These are phyloP conservation scores for Ophiosphaerella herpotricha DNA, from an alignment of 2,329 filamentous ascomycete genomes.

Conservation along the genomic window DNA sequence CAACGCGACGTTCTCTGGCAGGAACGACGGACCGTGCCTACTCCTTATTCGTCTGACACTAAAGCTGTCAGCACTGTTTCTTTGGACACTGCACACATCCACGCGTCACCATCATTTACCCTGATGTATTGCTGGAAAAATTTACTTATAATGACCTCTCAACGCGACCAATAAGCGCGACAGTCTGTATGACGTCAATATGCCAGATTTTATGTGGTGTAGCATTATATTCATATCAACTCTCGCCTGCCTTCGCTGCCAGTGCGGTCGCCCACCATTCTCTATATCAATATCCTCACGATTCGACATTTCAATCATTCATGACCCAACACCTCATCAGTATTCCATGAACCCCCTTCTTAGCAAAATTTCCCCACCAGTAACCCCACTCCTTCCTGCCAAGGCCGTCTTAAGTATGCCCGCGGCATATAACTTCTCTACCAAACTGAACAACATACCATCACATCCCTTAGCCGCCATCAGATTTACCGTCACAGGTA, in stretches of 20 bases:
- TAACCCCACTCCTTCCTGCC: slow-evolving; percentile 50
- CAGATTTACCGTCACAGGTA: slow-evolving; percentile 64
- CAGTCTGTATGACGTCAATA: not conserved
- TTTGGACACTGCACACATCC: not conserved
- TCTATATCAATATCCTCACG: no score
- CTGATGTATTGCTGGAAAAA: not conserved
- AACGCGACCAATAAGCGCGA: not conserved
- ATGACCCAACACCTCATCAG: not conserved
- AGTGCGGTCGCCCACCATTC: no score
- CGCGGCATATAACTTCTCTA: slow-evolving; percentile 55
- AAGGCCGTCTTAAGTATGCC: slow-evolving; percentile 55
- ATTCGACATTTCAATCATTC: not conserved
- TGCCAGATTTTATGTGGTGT: not conserved
- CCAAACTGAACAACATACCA: slow-evolving; percentile 60
- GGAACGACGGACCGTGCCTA: not conserved
- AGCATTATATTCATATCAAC: not conserved
- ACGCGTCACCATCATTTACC: slow-evolving; percentile 2
- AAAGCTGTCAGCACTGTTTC: not conserved
- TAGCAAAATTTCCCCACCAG: slow-evolving; percentile 49
- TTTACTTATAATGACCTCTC: not conserved
- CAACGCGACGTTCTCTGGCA: slow-evolving; percentile 2
- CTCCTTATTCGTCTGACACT: slow-evolving; percentile 1
- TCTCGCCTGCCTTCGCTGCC: no score
- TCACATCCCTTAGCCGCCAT: slow-evolving; percentile 66
- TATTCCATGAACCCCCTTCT: slow-evolving; percentile 29